Base-by-base conservation (phyloP, 116 monocot genomes). In the Cymodocea nodosa region DNA sequence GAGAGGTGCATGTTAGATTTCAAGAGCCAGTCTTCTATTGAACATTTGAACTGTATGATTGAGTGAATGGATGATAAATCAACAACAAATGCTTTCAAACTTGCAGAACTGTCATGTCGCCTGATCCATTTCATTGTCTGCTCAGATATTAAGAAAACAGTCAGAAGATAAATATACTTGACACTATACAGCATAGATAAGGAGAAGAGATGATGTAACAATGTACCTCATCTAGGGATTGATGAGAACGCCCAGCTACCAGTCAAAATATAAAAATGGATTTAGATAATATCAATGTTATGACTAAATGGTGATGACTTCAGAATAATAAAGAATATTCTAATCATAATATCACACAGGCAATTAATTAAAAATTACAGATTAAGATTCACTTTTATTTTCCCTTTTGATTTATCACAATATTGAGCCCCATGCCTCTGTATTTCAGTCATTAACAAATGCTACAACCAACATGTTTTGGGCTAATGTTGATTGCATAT, bases 51-150 rank as follows among this genome's bases (percentile, higher is more conserved):
- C 66, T 88, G 75, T 62, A 87, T 68, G 69, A 97, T 81, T 49
- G 90, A 90, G 36, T 62, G 30, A 74, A 77, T 66, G 40, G 88
- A 87, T 51, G 91, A 81, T 70, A 88, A 60, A 70, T 97, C 85
- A 71, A 91, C 78, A 54, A 78, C 65, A 66, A 97, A 83, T 39
- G 71, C 72, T 63, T 72, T 76, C 24, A 88, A 51, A 49, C 66
- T 56, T 37, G 77, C 83, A 73, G 75, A 68, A 23, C 56, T 34
- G 10, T 81, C 55, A 48, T 71, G 74, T 65, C 74, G 63, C 75
- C 78, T 81, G 68, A 97, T 88, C 56, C 79, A 80, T 67, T 82
- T 40, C 69, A 88, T 74, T 13, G 67, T 85, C 91, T 95, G 77
- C 68, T 44, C 16, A 68, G 73, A 63, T 18, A 72, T 14, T 16